Conservation (phyloP, 306 rosid genomes). For the Lathyrus oleraceus region DNA sequence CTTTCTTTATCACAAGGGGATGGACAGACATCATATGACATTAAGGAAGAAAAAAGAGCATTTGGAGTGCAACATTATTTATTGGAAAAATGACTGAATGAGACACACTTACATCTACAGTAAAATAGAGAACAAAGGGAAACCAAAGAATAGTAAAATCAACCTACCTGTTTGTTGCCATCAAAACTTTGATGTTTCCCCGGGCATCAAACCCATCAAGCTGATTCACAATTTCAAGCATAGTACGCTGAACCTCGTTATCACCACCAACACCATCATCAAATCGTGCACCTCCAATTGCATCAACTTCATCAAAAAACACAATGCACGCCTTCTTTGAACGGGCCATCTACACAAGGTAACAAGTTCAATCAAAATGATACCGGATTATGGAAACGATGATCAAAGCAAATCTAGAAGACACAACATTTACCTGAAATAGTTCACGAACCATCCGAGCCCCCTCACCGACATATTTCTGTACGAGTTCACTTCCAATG, state of each 20-base stretch:
- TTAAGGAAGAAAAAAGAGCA: background rate
- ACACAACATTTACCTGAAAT: conserved; percentile 65
- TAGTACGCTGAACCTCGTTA: conserved; percentile 94
- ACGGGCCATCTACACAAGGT: conserved; percentile 80
- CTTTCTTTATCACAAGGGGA: background rate
- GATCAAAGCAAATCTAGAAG: conserved; percentile 7
- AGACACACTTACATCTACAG: background rate
- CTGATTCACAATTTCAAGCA: conserved; percentile 99
- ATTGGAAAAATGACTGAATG: background rate
- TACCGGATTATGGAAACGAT: background rate
- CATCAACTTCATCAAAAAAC: conserved; percentile 97
- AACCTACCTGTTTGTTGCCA: conserved; percentile 96
- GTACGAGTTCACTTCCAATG: conserved; percentile 98
- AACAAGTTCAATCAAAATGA: conserved; percentile 24
- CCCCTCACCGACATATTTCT: conserved; percentile 98
- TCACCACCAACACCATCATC: conserved; percentile 99
- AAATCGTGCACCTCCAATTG: conserved; percentile 99
- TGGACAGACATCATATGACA: background rate
- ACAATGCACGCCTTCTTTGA: conserved; percentile 97
- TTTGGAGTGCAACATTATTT: conserved; percentile 22
- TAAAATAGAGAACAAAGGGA: background rate
- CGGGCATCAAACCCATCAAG: conserved; percentile 99
- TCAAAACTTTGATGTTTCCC: conserved; percentile 93
- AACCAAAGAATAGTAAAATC: background rate
- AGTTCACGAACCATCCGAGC: conserved; percentile 98